Base-by-base conservation (phyloP, 768 basidiomycete species). In the Tylopilus intermedius region DNA sequence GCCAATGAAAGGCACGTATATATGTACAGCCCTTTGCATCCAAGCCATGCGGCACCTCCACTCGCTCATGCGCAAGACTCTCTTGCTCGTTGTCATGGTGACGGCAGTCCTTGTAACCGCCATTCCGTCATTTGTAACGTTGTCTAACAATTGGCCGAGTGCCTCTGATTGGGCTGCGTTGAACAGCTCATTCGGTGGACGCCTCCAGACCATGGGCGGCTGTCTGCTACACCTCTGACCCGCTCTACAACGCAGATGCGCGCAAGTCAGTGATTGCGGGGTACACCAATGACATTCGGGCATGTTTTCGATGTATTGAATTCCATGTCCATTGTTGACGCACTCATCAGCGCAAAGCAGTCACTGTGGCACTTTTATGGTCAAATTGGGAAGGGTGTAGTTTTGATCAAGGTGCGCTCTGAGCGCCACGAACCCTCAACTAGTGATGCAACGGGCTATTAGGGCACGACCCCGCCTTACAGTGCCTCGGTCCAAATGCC, bases 351-450 rank as follows among this genome's bases (percentile, higher is more conserved):
- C 63, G 63, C 21, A 61, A 58, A 55, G 51, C 49, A 5, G 39
- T 43, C 10, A 29, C 64, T 2, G 26, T 58, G 0, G 61, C 64
- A 2, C 57, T 66, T 13, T 39, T 65, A 14, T 65, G 57, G 63
- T 0, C 55, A 11, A 65, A 65, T 47, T 66, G 58, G 58, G 63
- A 65, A 35, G 24, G 54, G 1, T 65, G 63, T 33, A 37, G 51
- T 10, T 65, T 51, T 14, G 45, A 10, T 4, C 37, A 55, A 27
- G 63, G 55, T 65, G 63, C 18, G 47, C 55, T n/a, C 27, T 65
- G 24, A 55, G 61, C 27, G 58, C 57, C 27, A 33, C 26, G 22
- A 24, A 61, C 24, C 63, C 64, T 24, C 61, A 63, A 24, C 47
- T 5, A 48, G 24, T 11, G 42, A 42, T 4, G 46, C 47, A 6